These are phyloP conservation scores for Oryza longistaminata DNA, from an alignment of 176 grass and related monocot genomes.

Conservation along the genomic window DNA sequence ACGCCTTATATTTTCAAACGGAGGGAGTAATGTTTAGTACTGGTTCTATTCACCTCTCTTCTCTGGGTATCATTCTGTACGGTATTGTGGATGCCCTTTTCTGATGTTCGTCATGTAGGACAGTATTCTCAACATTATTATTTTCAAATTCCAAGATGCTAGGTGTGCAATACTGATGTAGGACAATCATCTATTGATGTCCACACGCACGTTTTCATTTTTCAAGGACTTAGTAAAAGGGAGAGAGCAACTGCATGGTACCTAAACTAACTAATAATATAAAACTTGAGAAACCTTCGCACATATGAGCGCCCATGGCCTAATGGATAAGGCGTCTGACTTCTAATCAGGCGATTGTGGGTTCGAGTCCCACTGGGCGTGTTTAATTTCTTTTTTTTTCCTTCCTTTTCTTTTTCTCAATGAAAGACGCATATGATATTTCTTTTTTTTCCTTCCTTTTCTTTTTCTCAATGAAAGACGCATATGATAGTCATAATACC, in stretches of 20 bases:
- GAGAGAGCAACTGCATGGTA: no score
- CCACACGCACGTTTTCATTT: no score
- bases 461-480: no score
- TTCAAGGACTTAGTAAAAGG: no score
- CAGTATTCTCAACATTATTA: neutral
- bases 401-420: no score
- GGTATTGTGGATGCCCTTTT: neutral
- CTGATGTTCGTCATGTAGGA: neutral
- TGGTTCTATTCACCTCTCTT: neutral
- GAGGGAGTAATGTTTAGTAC: neutral
- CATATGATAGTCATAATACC: no score
- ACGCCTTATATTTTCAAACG: no score
- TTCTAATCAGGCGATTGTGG: slow-evolving; percentile 97
- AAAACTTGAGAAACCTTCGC: no score
- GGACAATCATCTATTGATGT: neutral
- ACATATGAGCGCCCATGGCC: slow-evolving; percentile 96
- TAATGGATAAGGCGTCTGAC: slow-evolving; percentile 97
- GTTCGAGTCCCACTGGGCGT: slow-evolving; percentile 98
- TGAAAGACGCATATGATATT: no score
- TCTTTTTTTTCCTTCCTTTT: no score
- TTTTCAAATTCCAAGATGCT: neutral
- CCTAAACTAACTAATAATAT: no score
- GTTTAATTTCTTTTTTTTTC: no score
- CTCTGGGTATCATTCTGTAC: neutral
- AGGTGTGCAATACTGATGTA: neutral